A percentile compares a stretch with the other conserved stretches of the same genome.
phyloP scores from a whole-genome alignment of 306 rosid species.

The Mimosa bimucronata region DNA sequence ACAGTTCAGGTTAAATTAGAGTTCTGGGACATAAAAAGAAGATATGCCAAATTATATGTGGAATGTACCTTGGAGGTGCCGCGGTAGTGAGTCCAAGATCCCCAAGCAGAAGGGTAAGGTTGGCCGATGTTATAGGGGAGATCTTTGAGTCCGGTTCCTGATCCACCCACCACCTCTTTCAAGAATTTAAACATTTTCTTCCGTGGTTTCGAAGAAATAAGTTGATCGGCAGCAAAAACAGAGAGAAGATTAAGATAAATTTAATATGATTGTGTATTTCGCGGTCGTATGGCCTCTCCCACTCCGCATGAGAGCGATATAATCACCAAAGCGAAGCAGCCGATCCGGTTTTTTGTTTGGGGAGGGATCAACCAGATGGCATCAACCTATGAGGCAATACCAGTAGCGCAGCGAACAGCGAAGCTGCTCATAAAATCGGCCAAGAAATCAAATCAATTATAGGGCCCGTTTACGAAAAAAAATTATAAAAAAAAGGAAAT shows the following conservation, averaged over 20 bases:
- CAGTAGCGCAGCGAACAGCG: background rate
- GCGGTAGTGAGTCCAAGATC: constrained; percentile 93
- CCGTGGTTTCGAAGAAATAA: background rate
- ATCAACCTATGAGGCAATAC: background rate
- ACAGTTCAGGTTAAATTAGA: background rate
- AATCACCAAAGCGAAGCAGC: background rate
- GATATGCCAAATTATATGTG: background rate
- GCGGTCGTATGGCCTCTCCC: background rate
- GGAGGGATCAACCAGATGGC: background rate
- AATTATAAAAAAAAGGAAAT: too few relatives aligned
- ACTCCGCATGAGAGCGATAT: background rate
- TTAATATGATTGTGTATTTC: background rate
- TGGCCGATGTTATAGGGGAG: constrained; percentile 92
- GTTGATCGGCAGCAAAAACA: background rate
- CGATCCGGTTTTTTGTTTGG: background rate
- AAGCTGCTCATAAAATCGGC: background rate
- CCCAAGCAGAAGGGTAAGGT: constrained; percentile 90
- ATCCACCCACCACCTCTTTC: constrained; percentile 97
- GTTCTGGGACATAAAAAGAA: background rate
- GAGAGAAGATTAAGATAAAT: background rate
- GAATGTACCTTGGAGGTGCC: constrained; percentile 78
- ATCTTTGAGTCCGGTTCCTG: constrained; percentile 85
- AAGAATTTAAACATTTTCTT: constrained; percentile 72
- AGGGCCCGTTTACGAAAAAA: too few relatives aligned
- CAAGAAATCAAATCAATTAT: background rate